Evolutionary conservation across 768 basidiomycete species (phyloP).

Genomic region (Amanita fuliginea): DNA sequence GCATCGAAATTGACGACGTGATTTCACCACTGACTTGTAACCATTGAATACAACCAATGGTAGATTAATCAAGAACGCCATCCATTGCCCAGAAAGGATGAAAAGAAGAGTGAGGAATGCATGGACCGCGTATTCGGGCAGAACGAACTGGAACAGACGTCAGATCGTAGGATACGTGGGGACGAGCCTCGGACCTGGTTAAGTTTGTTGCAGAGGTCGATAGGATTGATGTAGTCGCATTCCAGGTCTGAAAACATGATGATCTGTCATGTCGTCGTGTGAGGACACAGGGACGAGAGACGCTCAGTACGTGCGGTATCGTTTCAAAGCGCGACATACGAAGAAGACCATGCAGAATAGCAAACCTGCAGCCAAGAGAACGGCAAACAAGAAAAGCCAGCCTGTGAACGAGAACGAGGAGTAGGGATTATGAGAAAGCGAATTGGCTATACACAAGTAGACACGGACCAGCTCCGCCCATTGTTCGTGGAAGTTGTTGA

Average conservation of each 20-base stretch:
- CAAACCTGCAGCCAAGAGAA: conserved; percentile 88
- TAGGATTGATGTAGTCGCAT: conserved; percentile 99
- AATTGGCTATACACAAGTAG: not conserved
- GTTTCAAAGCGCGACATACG: conserved; percentile 30
- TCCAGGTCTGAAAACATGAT: conserved; percentile 99
- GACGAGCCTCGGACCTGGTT: conserved; percentile 61
- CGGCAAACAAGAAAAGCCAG: conserved; percentile 95
- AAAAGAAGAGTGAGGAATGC: conserved; percentile 85
- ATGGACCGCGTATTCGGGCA: conserved; percentile 94
- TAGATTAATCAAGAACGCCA: conserved; percentile 81
- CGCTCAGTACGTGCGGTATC: not conserved
- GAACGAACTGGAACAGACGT: conserved; percentile 60
- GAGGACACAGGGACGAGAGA: not conserved
- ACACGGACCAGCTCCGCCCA: conserved; percentile 32
- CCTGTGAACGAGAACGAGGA: conserved; percentile 31
- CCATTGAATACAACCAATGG: conserved; percentile 85
- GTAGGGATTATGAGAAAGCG: conserved; percentile 7
- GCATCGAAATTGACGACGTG: conserved; percentile 3
- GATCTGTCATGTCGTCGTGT: conserved; percentile 43
- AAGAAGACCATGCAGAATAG: conserved; percentile 99
- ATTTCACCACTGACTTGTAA: conserved; percentile 65
- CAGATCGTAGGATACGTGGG: not conserved
- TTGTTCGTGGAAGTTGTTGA: conserved; percentile 13
- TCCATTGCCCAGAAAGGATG: conserved; percentile 94
- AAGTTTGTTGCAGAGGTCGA: conserved; percentile 99